Evolutionary conservation across 805 yeast genomes (phyloP), one percentile per base, ranked within the genome.

Genomic region (Barnettozyma populi): DNA sequence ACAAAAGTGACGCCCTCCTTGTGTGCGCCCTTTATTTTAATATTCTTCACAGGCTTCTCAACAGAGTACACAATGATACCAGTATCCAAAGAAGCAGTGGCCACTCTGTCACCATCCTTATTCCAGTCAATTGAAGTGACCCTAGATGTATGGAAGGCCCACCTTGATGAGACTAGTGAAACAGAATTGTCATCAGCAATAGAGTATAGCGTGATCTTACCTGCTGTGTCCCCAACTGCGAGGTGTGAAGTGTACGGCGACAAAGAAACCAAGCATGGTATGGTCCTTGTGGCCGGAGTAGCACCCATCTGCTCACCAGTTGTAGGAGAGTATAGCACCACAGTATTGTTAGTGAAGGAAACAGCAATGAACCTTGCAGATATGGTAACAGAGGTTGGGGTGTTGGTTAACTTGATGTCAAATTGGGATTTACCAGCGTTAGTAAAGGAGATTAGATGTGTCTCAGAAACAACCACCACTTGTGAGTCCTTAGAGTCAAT

Each of bases 131-230:
- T 86, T 27, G 82, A 76, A 49, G 79, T 80, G 52, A 94, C 84
- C 47, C 78, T 81, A 48, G 96, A 84, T 2, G 90, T 86, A 64
- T 94, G 97, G 80, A 88, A 92, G 0, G 95, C 84, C 99, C 99
- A 94, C 62, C 97, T 79, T 0, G 95, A 80, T 2, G 98, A 89
- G 34, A 82, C 75, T 7, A 87, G 68, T 3, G 75, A 55, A 44
- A 71, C 76, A 36, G 80, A 81, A 2, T 63, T 64, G 7, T 80
- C 63, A 53, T 79, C 74, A 19, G 20, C 21, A n/a, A 39, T 23
- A 7, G 42, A 39, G 66, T 79, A 89, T 34, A 90, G 72, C n/a
- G 83, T 67, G 54, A 90, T 88, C 64, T 92, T 94, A 31, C 99
- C 99, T 45, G 84, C 73, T 5, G 74, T 73, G 59, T 90, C 97